Evolutionary conservation across 305 asterid species (phyloP).

Genomic region (Fraxinus sp.): DNA sequence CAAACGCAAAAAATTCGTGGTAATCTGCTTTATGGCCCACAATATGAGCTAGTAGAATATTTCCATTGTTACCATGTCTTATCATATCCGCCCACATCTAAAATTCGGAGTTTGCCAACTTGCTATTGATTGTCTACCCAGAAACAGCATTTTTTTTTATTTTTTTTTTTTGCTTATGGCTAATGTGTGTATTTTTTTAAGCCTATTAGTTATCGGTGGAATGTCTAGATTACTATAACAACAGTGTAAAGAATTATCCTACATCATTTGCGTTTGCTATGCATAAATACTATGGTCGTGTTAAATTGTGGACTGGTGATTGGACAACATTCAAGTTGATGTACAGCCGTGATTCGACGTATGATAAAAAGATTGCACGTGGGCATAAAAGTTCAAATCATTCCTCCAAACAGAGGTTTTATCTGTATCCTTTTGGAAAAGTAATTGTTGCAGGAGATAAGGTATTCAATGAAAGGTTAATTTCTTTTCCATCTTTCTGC

Average conservation of each 20-base stretch:
- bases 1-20: conserved; percentile 28
- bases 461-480: conserved; percentile 32
- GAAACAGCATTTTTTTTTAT: neutral
- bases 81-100: conserved; percentile 22
- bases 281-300: neutral
- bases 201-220: neutral
- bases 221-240: neutral
- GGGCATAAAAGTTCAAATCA: conserved; percentile 18
- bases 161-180: conserved; percentile 5
- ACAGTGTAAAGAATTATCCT: neutral
- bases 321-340: conserved; percentile 14
- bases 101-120: conserved; percentile 16
- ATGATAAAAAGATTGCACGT: conserved; percentile 22
- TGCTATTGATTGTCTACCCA: conserved; percentile 9
- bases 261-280: neutral
- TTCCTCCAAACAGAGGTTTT: conserved; percentile 22
- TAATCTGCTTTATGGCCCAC: conserved; percentile 36
- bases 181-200: neutral
- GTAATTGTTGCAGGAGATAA: conserved; percentile 35
- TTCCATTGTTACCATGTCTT: conserved; percentile 23
- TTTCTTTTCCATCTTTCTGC: conserved; percentile 4
- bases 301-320: neutral
- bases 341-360: neutral
- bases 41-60: conserved; percentile 36
- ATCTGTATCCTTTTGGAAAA: conserved; percentile 40